Conservation (phyloP, 2,329 filamentous ascomycete genomes). For the Plectosphaerella cucumerina region DNA sequence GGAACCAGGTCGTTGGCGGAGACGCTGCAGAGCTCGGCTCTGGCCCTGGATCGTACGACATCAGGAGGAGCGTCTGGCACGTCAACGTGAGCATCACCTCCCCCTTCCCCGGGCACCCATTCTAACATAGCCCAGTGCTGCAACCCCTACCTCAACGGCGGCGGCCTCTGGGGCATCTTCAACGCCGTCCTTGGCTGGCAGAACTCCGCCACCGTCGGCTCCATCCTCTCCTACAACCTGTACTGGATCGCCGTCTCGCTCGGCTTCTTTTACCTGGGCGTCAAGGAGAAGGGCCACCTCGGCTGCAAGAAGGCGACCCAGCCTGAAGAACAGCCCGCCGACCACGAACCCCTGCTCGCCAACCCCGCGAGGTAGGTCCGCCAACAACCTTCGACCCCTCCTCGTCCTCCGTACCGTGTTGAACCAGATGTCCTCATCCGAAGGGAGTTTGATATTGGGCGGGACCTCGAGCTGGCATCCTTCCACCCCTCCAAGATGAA, state of each 20-base stretch:
- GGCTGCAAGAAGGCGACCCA: conserved; percentile 64
- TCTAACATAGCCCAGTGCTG: conserved; percentile 58
- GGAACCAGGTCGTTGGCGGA: conserved; percentile 61
- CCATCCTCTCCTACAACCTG: conserved; percentile 80
- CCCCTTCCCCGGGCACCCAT: conserved; percentile 1
- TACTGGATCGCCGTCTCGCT: conserved; percentile 68
- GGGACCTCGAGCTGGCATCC: background rate
- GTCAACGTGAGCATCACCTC: conserved; percentile 58
- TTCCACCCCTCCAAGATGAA: background rate
- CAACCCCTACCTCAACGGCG: conserved; percentile 66
- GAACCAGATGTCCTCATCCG: background rate
- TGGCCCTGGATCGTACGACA: conserved; percentile 76
- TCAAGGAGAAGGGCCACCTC: conserved; percentile 52
- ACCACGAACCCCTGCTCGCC: conserved; percentile 13
- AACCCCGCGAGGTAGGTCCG: conserved; percentile 12
- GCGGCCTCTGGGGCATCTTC: conserved; percentile 82
- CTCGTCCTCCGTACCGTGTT: background rate
- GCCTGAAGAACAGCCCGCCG: conserved; percentile 9
- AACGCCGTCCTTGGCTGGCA: conserved; percentile 83
- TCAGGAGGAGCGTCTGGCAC: conserved; percentile 75
- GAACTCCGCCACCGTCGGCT: conserved; percentile 84
- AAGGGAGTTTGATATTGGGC: background rate
- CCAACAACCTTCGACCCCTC: background rate
- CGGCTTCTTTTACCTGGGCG: conserved; percentile 12
- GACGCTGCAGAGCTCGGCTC: conserved; percentile 43